Evolutionary conservation across 2,329 filamentous ascomycete genomes (phyloP), one percentile per base, ranked within the genome.

Genomic region (Ophiostoma quercus): DNA sequence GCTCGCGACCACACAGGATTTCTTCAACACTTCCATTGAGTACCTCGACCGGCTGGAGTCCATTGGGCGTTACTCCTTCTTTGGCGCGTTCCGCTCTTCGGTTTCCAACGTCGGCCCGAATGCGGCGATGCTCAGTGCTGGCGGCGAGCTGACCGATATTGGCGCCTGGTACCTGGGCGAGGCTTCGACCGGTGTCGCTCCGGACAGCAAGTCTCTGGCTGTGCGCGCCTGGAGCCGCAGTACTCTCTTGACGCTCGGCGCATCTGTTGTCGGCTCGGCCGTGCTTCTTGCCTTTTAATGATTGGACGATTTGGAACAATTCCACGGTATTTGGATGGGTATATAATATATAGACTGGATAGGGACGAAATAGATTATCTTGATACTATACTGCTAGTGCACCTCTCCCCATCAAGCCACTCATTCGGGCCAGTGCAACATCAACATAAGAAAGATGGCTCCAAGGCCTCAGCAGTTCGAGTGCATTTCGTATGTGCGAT

Each of bases 81-180:
- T 93, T 75, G 91, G 90, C 65, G 84, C 89, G 9, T 94, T 94
- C 76, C 85, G 90, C 68, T 87, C 86, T 3, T 80, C 84, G 67
- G 85, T 85, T 19, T 90, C 88, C 72, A 94, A 93, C 73, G 88
- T 94, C 7, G 92, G 92, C 0, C 83, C 88, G 3, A 92, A 93
- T 72, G 87, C 84, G 1, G 85, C 88, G 0, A 90, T 95, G 82
- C 82, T 94, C 66, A 89, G 87, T 75, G 81, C 85, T 60, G 82
- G 86, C 19, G 92, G 92, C 60, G 76, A 86, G 71, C 80, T 95
- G 72, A 94, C 91, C 1, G 87, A 92, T 74, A 90, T 94, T 73
- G 92, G 92, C 0, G 84, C 85, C 2, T 90, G 89, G 88, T 95
- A 94, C 77, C 78, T 95, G n/a, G 87, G 92, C 1, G 78, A 81